These are phyloP conservation scores for Wickerhamiella parazyma DNA, from an alignment of 805 yeast species.

Conservation along the genomic window DNA sequence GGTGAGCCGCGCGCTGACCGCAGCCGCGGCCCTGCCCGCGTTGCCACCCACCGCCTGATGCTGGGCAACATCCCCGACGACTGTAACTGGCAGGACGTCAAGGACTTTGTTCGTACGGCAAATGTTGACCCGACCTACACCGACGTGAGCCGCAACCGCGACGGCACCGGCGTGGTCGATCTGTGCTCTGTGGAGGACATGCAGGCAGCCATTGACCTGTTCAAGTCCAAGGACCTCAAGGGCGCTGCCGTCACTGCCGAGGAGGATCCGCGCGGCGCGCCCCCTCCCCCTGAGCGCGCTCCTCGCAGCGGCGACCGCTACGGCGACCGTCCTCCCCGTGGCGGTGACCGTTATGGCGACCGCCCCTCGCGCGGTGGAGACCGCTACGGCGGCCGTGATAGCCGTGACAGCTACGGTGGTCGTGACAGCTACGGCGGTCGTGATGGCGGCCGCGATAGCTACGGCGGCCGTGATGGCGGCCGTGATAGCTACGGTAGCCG, in stretches of 20 bases:
- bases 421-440: slow-evolving; percentile 18
- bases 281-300: slow-evolving; percentile 23
- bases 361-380: slow-evolving; percentile 31
- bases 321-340: slow-evolving; percentile 1
- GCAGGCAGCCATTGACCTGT: slow-evolving; percentile 61
- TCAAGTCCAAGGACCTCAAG: slow-evolving; percentile 62
- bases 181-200: slow-evolving; percentile 90
- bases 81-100: slow-evolving; percentile 45
- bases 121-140: slow-evolving; percentile 29
- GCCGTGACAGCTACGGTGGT: slow-evolving; percentile 14
- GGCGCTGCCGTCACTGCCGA: slow-evolving; percentile 56
- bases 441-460: slow-evolving; percentile 13
- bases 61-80: slow-evolving; percentile 13
- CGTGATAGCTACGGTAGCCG: slow-evolving; percentile 17
- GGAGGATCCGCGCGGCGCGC: slow-evolving; percentile 41
- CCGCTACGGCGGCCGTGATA: slow-evolving; percentile 23
- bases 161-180: slow-evolving; percentile 53
- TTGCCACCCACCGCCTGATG: slow-evolving; percentile 19
- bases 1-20: slow-evolving; percentile 18
- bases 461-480: slow-evolving; percentile 18
- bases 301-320: slow-evolving; percentile 23
- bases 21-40: slow-evolving; percentile 13
- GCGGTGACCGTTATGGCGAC: slow-evolving; percentile 27
- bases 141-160: slow-evolving; percentile 26
- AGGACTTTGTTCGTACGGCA: slow-evolving; percentile 51